Base-by-base conservation (phyloP, 164 flowering plant genomes). In the Vitis cinerea region DNA sequence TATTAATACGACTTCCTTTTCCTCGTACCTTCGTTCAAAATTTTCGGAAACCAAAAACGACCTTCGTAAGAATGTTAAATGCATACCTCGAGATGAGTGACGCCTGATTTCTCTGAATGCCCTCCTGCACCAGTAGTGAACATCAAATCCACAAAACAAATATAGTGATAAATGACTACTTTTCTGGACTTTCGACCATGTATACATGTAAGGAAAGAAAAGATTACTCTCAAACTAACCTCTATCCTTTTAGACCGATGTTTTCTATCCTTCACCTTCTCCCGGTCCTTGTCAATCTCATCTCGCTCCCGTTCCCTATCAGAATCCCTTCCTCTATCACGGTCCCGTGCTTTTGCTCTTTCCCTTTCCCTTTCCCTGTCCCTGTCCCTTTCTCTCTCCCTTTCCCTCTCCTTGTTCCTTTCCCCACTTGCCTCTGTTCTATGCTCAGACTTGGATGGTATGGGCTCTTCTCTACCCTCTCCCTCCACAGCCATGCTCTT, bases 51-150 rank as follows among this genome's bases (percentile, higher is more conserved):
- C 50, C 23, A 48, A 37, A 9, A 4, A 50, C 14, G 17, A 6
- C 0, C 6, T 31, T 37, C 2, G 7, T 2, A 12, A 47, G 10
- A 6, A 17, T 9, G 9, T 11, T 50, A 4, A 19, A 52, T 50
- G 59, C 82, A 64, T 80, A 89, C 98, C 97, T 77, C 97, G 83
- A 31, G 97, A 88, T 8, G 90, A 81, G 50, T 89, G 91, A 76
- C 82, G 94, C 64, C 90, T 65, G 92, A 82, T 81, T 86, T 92
- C 31, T 88, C 97, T 0, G 82, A 74, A 74, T 84, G 86, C 44
- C 92, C 97, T 72, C 86, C 87, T 83, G 72, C 66, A 78, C 63
- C 62, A 52, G 63, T 52, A 58, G 16, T 8, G 15, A 53, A 55
- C 48, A 44, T 16, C 49, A 66, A 19, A 27, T 47, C 9, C 9